Base-by-base conservation (phyloP, 345 rosid species). In the Hirschfeldia incana region DNA sequence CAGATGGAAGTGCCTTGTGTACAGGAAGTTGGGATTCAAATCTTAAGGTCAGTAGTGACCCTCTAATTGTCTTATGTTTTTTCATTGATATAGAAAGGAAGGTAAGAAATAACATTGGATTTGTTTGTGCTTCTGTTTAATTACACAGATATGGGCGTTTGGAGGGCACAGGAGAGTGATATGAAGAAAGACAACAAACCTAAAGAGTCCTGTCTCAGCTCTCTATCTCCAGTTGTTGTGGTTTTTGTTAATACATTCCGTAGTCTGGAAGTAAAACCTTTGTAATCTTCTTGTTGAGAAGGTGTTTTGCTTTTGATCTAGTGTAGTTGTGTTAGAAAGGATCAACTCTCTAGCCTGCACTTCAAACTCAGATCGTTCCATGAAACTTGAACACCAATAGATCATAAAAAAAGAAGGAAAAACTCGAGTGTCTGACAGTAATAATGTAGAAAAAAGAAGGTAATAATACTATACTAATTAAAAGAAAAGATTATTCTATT, bases 261-360 rank as follows among this genome's bases (percentile, higher is more conserved):
- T 66, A 61, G 12, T 42, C n/a, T 9, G 67, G 46, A 58, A 67
- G 72, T 65, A 65, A 33, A 74, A 53, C 7, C 65, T 59, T 80
- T 74, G 86, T 84, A 80, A 79, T 21, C 21, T 21, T 72, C 55
- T 44, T 28, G 64, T 75, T 77, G 75, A 68, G 59, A 59, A 58
- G 26, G 67, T 76, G 30, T 29, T n/a, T n/a, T n/a, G n/a, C n/a
- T n/a, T n/a, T n/a, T n/a, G n/a, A n/a, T n/a, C n/a, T n/a, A 70
- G 71, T 53, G 66, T 33, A 53, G 72, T 72, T 33, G 37, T 33
- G 61, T 65, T 65, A 57, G 66, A 57, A 9, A 65, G 51, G 28
- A 39, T 39, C 57, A 21, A 44, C 8, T 44, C 51, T 44, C n/a
- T 11, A 44, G 15, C 51, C n/a, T 44, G 51, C n/a, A 44, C 15